Percentiles rank a stretch among this genome's conserved stretches.
phyloP scores from a whole-genome alignment of 2,329 filamentous ascomycete species.

The Xylaria polymorpha region DNA sequence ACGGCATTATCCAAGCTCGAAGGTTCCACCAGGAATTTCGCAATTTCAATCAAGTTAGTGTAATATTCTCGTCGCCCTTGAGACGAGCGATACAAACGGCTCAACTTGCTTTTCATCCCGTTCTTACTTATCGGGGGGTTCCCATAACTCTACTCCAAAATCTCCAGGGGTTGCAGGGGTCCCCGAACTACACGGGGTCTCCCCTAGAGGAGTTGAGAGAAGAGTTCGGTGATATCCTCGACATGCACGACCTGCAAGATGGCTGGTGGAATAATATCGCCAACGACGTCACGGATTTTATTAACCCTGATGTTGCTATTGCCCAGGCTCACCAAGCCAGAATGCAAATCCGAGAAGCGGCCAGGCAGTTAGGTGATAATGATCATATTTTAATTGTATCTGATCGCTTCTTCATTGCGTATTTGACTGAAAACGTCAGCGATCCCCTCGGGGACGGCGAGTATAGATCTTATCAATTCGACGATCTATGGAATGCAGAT shows the following conservation, averaged over 20 bases:
- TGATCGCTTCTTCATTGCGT: neutral
- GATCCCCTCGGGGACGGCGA: neutral
- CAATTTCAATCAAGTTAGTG: neutral
- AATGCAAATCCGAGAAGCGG: neutral
- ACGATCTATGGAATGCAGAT: neutral
- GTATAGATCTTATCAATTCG: neutral
- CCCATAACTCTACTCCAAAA: neutral
- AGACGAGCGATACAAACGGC: neutral
- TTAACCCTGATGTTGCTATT: too few relatives aligned
- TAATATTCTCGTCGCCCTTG: neutral
- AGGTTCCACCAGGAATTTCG: neutral
- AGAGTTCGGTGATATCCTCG: neutral
- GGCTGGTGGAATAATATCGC: neutral
- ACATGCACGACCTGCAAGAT: neutral
- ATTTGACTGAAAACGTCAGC: neutral
- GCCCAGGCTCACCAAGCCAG: neutral
- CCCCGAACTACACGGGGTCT: neutral
- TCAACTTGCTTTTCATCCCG: neutral
- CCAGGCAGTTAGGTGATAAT: neutral
- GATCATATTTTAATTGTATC: neutral
- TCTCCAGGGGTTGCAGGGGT: neutral
- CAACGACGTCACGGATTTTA: neutral
- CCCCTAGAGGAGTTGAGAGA: neutral
- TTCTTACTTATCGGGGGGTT: neutral
- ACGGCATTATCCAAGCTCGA: neutral